phyloP scores from a whole-genome alignment of 495 filamentous ascomycete species.

The Neurospora sp. region DNA sequence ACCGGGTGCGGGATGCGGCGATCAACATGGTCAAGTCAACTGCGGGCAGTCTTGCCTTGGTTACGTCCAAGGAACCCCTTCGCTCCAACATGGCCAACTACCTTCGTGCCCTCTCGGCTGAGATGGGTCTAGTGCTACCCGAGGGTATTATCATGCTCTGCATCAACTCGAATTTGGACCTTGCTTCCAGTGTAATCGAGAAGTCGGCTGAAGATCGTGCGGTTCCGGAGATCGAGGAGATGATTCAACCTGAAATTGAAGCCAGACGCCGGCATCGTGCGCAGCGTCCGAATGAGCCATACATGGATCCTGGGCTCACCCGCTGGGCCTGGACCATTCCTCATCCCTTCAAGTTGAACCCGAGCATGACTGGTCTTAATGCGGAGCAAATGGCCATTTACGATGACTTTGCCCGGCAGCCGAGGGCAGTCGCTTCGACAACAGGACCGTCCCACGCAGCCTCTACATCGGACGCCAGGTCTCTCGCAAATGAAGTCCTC shows the following conservation, averaged over 20 bases:
- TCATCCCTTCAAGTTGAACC: conserved; percentile 73
- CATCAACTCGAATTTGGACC: conserved; percentile 93
- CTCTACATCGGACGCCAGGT: conserved; percentile 41
- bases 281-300: conserved; percentile 66
- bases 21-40: conserved; percentile 87
- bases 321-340: conserved; percentile 84
- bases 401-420: conserved; percentile 83
- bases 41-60: conserved; percentile 82
- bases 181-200: conserved; percentile 85
- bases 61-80: conserved; percentile 96
- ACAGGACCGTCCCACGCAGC: conserved; percentile 30
- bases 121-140: conserved; percentile 59
- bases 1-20: conserved; percentile 70
- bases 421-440: conserved; percentile 41
- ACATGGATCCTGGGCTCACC: conserved; percentile 66
- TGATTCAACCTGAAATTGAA: conserved; percentile 68
- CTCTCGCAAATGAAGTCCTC: conserved; percentile 58
- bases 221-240: conserved; percentile 84
- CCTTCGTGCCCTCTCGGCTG: conserved; percentile 67
- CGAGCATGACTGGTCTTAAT: conserved; percentile 57
- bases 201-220: conserved; percentile 89
- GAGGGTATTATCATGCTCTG: conserved; percentile 93
- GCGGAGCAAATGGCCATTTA: conserved; percentile 91
- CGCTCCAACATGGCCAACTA: conserved; percentile 95
- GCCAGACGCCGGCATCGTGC: conserved; percentile 60